Evolutionary conservation across 805 yeast species (phyloP).

Genomic region (Groenewaldozyma salmanticensis): DNA sequence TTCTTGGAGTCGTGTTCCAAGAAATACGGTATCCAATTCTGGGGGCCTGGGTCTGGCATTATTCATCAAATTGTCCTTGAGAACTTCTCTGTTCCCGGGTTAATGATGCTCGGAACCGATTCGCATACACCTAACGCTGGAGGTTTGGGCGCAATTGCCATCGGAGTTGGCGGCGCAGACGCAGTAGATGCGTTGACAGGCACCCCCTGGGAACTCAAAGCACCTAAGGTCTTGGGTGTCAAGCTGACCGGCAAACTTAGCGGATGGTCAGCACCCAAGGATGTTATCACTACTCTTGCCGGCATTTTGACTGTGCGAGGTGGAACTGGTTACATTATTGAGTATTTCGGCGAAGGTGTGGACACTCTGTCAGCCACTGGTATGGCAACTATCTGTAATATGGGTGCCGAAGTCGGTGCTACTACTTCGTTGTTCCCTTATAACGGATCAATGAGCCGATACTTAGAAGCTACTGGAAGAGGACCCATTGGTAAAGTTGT

Average conservation of each 20-base stretch:
- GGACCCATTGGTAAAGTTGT: constrained; percentile 77
- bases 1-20: constrained; percentile 88
- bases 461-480: constrained; percentile 77
- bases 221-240: constrained; percentile 92
- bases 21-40: constrained; percentile 93
- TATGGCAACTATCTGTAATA: constrained; percentile 98
- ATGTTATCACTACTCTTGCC: constrained; percentile 85
- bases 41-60: constrained; percentile 99
- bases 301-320: constrained; percentile 93
- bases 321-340: constrained; percentile 94
- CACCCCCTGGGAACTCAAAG: constrained; percentile 97
- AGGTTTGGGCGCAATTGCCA: constrained; percentile 96
- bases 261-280: constrained; percentile 98
- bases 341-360: constrained; percentile 95
- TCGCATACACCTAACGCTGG: constrained; percentile 99
- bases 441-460: constrained; percentile 69
- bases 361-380: constrained; percentile 87
- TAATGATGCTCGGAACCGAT: constrained; percentile 96
- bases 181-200: constrained; percentile 97
- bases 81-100: constrained; percentile 94
- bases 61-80: constrained; percentile 96
- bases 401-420: constrained; percentile 99
- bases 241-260: constrained; percentile 78
- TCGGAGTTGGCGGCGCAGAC: constrained; percentile 99
- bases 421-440: constrained; percentile 97